Conservation (phyloP, 2,329 filamentous ascomycete genomes). For the Cryphonectria japonica region DNA sequence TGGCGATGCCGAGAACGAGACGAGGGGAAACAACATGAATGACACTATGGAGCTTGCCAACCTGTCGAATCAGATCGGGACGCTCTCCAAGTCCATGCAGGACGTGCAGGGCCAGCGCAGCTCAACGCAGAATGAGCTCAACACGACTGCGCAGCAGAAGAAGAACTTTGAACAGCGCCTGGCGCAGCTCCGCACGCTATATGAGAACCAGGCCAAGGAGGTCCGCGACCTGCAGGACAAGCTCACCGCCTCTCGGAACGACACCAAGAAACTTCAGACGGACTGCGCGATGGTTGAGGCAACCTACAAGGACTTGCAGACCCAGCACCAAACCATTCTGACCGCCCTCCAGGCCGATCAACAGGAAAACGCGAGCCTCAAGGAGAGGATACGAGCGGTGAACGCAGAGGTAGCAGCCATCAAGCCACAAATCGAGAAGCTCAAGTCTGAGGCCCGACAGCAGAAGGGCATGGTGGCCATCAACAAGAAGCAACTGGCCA, state of each 20-base stretch:
- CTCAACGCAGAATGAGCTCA: conserved; percentile 79
- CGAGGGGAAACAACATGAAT: conserved; percentile 73
- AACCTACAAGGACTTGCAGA: conserved; percentile 78
- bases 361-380: conserved; percentile 82
- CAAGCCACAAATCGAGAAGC: conserved; percentile 90
- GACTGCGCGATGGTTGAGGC: conserved; percentile 85
- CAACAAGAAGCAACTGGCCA: conserved; percentile 96
- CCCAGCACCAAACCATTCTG: conserved; percentile 76
- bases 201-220: conserved; percentile 90
- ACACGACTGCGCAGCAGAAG: conserved; percentile 82
- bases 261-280: conserved; percentile 81
- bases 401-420: conserved; percentile 83
- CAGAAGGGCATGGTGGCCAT: conserved; percentile 97
- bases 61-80: conserved; percentile 92
- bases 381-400: conserved; percentile 82
- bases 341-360: conserved; percentile 82
- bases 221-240: conserved; percentile 85
- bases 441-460: conserved; percentile 88
- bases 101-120: conserved; percentile 83
- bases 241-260: conserved; percentile 72
- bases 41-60: conserved; percentile 95
- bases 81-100: conserved; percentile 90
- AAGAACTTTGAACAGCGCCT: conserved; percentile 89
- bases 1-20: conserved; percentile 84
- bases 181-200: conserved; percentile 81